Evolutionary conservation across 139 green algal genomes (phyloP).

Genomic region (Coelastrella sp.): DNA sequence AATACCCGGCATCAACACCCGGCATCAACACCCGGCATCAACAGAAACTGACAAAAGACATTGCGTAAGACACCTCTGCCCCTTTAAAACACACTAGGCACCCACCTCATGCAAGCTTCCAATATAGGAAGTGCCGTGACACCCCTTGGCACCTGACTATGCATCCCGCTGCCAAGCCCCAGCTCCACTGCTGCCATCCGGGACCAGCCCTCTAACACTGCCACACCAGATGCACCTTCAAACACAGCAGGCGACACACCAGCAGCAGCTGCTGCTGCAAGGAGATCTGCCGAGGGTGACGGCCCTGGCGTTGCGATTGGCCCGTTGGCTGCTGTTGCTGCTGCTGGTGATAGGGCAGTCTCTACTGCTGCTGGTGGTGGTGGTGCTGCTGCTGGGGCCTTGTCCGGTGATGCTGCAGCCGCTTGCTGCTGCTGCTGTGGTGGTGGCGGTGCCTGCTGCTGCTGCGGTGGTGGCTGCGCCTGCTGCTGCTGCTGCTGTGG

Average conservation of each 20-base stretch:
- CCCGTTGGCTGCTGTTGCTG: constrained; percentile 28
- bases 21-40: too few species aligned
- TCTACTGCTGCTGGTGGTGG: constrained; percentile 5
- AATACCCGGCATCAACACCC: too few species aligned
- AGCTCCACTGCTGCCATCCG: constrained; percentile 34
- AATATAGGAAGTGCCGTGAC: constrained; percentile 26
- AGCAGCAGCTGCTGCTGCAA: constrained; percentile 24
- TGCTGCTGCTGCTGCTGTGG: constrained; percentile 32
- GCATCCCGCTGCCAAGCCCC: constrained; percentile 10
- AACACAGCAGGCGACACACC: constrained; percentile 1
- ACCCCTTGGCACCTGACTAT: constrained; percentile 8
- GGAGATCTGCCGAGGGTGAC: not conserved
- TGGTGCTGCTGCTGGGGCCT: constrained; percentile 17
- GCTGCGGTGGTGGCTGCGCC: not conserved
- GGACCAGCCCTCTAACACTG: constrained; percentile 30
- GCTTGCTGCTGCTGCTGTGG: constrained; percentile 37
- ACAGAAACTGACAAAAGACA: too few species aligned
- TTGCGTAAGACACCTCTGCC: too few species aligned
- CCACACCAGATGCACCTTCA: constrained; percentile 25
- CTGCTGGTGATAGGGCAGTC: not conserved
- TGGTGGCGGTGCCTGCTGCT: constrained; percentile 25
- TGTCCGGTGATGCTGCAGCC: constrained; percentile 16
- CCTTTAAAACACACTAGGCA: too few species aligned
- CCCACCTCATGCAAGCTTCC: constrained; percentile 35
- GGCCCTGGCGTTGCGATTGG: constrained; percentile 19